Conservation (phyloP, 2,329 filamentous ascomycete species). For the Cadophora malorum region DNA sequence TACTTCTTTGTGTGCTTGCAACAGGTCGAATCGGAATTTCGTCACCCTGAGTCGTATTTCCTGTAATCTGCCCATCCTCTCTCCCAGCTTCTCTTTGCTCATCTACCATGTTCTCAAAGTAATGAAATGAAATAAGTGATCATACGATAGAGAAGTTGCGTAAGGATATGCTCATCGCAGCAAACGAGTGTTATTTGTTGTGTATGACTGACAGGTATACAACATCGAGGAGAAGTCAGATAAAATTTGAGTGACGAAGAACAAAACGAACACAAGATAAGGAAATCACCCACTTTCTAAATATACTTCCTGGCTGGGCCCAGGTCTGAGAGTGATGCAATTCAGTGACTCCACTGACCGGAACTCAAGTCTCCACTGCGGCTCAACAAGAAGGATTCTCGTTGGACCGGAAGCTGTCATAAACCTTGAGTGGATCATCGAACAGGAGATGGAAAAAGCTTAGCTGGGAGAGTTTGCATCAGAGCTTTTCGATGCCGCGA, state of each 20-base stretch:
- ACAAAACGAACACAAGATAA: constrained; percentile 1
- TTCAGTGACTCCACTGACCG: constrained; percentile 6
- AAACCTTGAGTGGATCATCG: background rate
- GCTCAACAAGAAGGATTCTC: constrained; percentile 6
- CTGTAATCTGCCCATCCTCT: constrained; percentile 1
- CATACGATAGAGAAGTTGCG: background rate
- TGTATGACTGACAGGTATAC: background rate
- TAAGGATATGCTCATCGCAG: background rate
- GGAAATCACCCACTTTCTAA: constrained; percentile 14
- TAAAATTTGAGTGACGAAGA: constrained; percentile 6
- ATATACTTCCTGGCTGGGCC: constrained; percentile 2
- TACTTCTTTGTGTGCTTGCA: constrained; percentile 7
- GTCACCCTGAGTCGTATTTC: background rate
- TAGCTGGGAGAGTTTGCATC: constrained; percentile 18
- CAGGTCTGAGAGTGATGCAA: background rate
- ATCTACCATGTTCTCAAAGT: constrained; percentile 20
- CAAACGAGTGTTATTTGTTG: background rate
- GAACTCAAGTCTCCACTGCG: background rate
- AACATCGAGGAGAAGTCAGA: background rate
- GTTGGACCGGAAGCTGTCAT: constrained; percentile 9
- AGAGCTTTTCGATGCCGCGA: constrained; percentile 22
- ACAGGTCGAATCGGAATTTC: constrained; percentile 10
- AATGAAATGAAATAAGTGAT: background rate
- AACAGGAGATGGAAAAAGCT: constrained; percentile 19
- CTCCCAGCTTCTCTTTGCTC: constrained; percentile 6